These are phyloP conservation scores for Rhodotorula sp. DNA, from an alignment of 1,284 basidiomycete genomes.

Conservation along the genomic window DNA sequence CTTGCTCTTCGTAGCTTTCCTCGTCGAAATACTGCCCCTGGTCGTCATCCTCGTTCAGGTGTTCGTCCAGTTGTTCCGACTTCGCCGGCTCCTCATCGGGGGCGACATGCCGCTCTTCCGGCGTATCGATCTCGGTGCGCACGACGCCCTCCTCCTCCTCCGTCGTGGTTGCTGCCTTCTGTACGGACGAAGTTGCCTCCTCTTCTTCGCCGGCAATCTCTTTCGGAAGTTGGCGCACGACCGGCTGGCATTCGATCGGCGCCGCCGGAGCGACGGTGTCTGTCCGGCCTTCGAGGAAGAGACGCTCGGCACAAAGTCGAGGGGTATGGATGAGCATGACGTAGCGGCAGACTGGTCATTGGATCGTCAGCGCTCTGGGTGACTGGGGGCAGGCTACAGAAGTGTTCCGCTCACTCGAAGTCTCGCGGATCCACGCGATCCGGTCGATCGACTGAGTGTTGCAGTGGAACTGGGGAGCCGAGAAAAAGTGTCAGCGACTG, in stretches of 20 bases:
- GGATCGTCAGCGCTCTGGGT: background rate
- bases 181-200: background rate
- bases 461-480: slow-evolving; percentile 73
- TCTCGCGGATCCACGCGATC: slow-evolving; percentile 86
- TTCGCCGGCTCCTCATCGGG: background rate
- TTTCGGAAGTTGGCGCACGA: slow-evolving; percentile 5
- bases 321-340: slow-evolving; percentile 89
- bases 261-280: slow-evolving; percentile 9
- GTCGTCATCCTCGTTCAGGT: background rate
- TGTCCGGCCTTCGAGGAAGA: slow-evolving; percentile 56
- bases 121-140: background rate
- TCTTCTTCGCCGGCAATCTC: background rate
- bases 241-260: slow-evolving; percentile 32
- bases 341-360: slow-evolving; percentile 62
- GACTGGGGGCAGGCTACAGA: slow-evolving; percentile 49
- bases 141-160: background rate
- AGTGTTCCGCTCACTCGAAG: slow-evolving; percentile 57
- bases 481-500: background rate
- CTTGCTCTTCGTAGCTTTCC: background rate
- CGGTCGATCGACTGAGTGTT: slow-evolving; percentile 58
- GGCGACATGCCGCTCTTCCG: background rate
- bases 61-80: background rate
- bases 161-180: background rate
- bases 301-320: slow-evolving; percentile 82
- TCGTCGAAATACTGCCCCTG: background rate